Evolutionary conservation across 2,329 filamentous ascomycete species (phyloP), one percentile per base, ranked within the genome.

Genomic region (Cephalotrichum gorgonifer): DNA sequence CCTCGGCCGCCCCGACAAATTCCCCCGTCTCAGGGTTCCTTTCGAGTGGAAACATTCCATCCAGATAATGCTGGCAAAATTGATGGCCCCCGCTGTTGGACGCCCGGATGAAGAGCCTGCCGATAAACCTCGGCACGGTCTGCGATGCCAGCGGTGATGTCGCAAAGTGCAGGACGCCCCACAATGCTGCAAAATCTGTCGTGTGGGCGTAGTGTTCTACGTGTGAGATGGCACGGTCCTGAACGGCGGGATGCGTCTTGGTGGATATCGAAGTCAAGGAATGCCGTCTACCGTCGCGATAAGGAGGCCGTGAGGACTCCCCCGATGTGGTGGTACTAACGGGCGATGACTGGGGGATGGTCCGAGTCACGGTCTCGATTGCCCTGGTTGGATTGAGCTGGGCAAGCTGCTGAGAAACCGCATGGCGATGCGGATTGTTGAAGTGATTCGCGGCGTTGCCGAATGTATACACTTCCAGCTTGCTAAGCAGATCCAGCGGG

Each of bases 131-230:
- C 46, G 80, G 78, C 52, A 82, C 72, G 42, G 70, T 63, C 22
- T 61, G 64, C 1, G 61, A 64, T 17, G 56, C 58, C 59, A 66
- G 62, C 14, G 50, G 54, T 23, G 35, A 64, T 14, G 57, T 58
- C 2, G 73, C 71, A 58, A 86, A 88, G 60, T 86, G 76, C 31
- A 91, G 68, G 6, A 89, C 79, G 1, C 87, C 87, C 74, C 84
- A 87, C 9, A 81, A 68, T 4, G 85, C 76, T 2, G 91, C 85
- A 55, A 88, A 86, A 57, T 93, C 87, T 15, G 72, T 75, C 8
- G 74, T 75, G 59, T 90, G 85, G 3, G 82, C 83, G 58, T 90
- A 93, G 63, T 93, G 87, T 64, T 93, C 87, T 35, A 93, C 83
- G 54, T 89, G 75, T 6, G 76, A 73, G 47, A 91, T 81, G 3